A percentile compares a stretch with the other conserved stretches of the same genome.
phyloP scores from a whole-genome alignment of 2,329 filamentous ascomycete genomes.

The Lizonia empirigonia region DNA sequence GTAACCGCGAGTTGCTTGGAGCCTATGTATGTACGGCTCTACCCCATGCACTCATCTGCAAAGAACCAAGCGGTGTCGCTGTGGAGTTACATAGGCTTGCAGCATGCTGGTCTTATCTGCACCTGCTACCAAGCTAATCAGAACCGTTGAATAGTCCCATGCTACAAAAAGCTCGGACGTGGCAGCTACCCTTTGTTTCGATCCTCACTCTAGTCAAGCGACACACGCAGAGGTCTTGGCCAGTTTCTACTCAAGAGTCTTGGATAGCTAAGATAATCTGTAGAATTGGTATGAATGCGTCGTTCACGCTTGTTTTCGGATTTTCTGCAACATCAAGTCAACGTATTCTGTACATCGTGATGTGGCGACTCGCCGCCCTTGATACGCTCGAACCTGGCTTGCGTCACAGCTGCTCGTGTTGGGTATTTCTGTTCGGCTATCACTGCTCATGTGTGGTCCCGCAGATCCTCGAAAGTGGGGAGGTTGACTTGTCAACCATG shows the following conservation, averaged over 20 bases:
- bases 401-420: constrained; percentile 3
- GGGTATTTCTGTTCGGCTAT: constrained; percentile 4
- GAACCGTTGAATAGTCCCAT: no score
- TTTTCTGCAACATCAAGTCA: no score
- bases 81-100: constrained; percentile 25
- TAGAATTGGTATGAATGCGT: no score
- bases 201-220: no score
- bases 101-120: constrained; percentile 17
- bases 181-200: no score
- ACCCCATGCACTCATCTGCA: constrained; percentile 4
- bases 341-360: constrained; percentile 1
- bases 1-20: not conserved
- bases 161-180: no score
- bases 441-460: constrained; percentile 16
- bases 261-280: no score
- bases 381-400: constrained; percentile 14
- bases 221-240: no score
- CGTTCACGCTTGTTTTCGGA: no score
- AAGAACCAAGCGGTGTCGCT: constrained; percentile 17
- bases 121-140: constrained; percentile 5
- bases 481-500: constrained; percentile 14
- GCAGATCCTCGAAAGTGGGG: constrained; percentile 14
- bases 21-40: constrained; percentile 21
- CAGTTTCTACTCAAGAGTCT: no score
- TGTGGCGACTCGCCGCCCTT: not conserved